Evolutionary conservation across 148 eudicot species (phyloP).

Genomic region (Suaeda aralocaspica): DNA sequence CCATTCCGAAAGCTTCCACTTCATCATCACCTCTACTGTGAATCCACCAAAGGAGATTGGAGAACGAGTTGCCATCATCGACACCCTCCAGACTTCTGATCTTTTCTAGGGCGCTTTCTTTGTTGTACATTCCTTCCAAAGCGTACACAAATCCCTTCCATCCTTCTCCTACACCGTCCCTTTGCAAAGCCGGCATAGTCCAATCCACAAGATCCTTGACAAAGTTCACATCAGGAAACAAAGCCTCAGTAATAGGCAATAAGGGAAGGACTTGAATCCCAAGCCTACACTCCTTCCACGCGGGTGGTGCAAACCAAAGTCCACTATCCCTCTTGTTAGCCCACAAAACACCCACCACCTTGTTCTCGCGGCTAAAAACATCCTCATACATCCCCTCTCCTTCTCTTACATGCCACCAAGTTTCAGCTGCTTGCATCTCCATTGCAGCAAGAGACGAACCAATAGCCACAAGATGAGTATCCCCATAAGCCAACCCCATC

Average conservation of each 20-base stretch:
- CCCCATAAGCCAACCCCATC: conserved; percentile 90
- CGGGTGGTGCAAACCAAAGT: conserved; percentile 88
- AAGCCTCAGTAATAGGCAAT: conserved; percentile 56
- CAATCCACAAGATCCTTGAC: conserved; percentile 65
- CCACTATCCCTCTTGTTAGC: conserved; percentile 72
- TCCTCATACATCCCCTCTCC: conserved; percentile 49
- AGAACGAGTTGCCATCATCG: conserved; percentile 78
- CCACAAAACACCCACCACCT: conserved; percentile 76
- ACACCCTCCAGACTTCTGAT: conserved; percentile 51
- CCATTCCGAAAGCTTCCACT: conserved; percentile 25
- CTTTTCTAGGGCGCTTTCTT: conserved; percentile 42
- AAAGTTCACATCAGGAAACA: conserved; percentile 58
- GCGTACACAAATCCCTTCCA: conserved; percentile 88
- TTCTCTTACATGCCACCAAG: conserved; percentile 85
- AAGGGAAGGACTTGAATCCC: conserved; percentile 83
- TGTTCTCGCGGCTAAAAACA: conserved; percentile 49
- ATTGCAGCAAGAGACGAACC: conserved; percentile 66
- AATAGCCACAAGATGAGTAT: conserved; percentile 54
- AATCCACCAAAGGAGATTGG: conserved; percentile 88
- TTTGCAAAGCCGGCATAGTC: conserved; percentile 58
- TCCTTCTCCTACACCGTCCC: conserved; percentile 80
- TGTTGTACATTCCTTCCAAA: conserved; percentile 68
- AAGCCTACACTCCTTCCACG: conserved; percentile 69
- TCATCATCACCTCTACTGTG: conserved; percentile 62
- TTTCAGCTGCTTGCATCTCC: conserved; percentile 72